Evolutionary conservation across 768 basidiomycete species (phyloP).

Genomic region (Suillus subalutaceus): DNA sequence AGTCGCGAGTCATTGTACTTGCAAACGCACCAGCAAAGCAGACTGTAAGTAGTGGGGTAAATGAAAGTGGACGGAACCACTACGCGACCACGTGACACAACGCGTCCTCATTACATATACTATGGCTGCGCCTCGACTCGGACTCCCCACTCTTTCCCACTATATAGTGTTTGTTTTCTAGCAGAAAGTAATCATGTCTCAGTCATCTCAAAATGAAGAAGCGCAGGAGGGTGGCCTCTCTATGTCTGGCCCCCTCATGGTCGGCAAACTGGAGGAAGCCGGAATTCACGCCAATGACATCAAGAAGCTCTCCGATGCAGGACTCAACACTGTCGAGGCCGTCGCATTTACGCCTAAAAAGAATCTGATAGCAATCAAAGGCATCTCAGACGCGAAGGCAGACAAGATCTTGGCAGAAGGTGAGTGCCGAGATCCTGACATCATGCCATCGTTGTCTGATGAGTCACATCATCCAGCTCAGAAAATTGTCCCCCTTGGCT

Average conservation of each 20-base stretch:
- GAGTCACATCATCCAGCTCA: constrained; percentile 56
- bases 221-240: constrained; percentile 48
- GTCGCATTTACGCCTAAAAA: constrained; percentile 98
- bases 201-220: constrained; percentile 54
- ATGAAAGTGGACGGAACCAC: neutral
- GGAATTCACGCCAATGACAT: constrained; percentile 90
- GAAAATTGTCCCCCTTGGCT: constrained; percentile 96
- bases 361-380: constrained; percentile 85
- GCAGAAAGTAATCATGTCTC: constrained; percentile 37
- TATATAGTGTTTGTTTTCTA: neutral
- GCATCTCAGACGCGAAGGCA: constrained; percentile 95
- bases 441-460: constrained; percentile 14
- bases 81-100: constrained; percentile 35
- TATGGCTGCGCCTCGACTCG: neutral
- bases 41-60: neutral
- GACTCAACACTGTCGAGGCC: constrained; percentile 91
- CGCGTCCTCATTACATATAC: constrained; percentile 25
- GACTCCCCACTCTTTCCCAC: neutral
- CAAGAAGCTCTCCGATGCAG: constrained; percentile 93
- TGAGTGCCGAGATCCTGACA: constrained; percentile 35
- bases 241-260: constrained; percentile 80
- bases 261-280: constrained; percentile 83
- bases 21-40: neutral
- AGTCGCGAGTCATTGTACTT: neutral
- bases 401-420: constrained; percentile 96